These are phyloP conservation scores for Sanghuangporus baumii DNA, from an alignment of 1,284 basidiomycete genomes.

Conservation along the genomic window DNA sequence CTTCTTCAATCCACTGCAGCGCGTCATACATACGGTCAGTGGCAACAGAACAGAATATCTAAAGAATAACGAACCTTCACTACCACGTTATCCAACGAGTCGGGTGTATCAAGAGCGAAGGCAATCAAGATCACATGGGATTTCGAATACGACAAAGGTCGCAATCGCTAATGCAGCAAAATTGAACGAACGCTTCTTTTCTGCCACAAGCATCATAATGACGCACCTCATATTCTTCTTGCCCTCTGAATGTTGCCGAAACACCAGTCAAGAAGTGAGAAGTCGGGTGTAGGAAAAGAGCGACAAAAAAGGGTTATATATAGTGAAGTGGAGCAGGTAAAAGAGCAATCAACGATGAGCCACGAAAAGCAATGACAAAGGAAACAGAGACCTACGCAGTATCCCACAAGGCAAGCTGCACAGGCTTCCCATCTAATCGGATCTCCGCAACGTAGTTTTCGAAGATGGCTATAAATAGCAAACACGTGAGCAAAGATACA, in stretches of 20 bases:
- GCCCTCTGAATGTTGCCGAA: conserved; percentile 52
- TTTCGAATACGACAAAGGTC: conserved; percentile 95
- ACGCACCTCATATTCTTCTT: conserved; percentile 88
- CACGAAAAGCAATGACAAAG: conserved; percentile 14
- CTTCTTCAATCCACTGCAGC: conserved; percentile 92
- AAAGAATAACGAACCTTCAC: conserved; percentile 63
- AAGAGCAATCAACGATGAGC: conserved; percentile 6
- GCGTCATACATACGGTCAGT: not conserved
- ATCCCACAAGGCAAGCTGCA: conserved; percentile 95
- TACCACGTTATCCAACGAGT: conserved; percentile 93
- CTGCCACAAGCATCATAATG: conserved; percentile 12
- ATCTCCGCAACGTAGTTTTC: conserved; percentile 99
- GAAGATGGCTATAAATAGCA: conserved; percentile 66
- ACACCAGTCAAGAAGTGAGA: conserved; percentile 18
- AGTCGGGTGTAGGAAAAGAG: not conserved
- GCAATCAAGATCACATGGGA: conserved; percentile 98
- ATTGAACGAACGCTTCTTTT: not conserved
- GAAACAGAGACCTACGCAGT: conserved; percentile 72
- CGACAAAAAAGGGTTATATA: conserved; percentile 4
- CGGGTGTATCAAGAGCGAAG: conserved; percentile 93
- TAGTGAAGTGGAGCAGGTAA: not conserved
- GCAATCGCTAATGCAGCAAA: conserved; percentile 56
- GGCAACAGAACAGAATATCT: conserved; percentile 6
- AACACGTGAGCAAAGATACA: conserved; percentile 10
- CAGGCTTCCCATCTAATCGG: conserved; percentile 92